A percentile compares a stretch with the other conserved stretches of the same genome.
phyloP scores from a whole-genome alignment of 305 asterid species.

The Plantago rigida region DNA sequence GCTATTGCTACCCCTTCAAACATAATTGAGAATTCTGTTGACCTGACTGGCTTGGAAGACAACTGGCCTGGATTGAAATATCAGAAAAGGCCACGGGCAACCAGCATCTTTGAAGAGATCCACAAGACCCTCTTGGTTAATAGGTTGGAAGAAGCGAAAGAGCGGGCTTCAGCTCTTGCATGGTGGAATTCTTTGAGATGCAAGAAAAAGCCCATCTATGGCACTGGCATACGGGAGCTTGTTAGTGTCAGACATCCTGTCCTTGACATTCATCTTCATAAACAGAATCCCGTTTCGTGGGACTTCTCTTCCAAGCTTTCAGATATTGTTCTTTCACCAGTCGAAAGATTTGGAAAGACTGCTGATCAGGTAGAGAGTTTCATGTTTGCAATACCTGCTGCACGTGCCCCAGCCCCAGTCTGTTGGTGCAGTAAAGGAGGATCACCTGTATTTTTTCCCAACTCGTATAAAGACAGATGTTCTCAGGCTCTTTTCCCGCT shows the following conservation, averaged over 20 bases:
- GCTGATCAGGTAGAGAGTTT: conserved; percentile 76
- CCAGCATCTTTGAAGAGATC: conserved; percentile 70
- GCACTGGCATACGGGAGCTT: conserved; percentile 66
- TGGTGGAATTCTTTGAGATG: conserved; percentile 98
- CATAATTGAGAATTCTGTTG: conserved; percentile 50
- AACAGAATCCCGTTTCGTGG: conserved; percentile 49
- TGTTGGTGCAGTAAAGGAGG: conserved; percentile 87
- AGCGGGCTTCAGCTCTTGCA: conserved; percentile 63
- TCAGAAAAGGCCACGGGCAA: conserved; percentile 40
- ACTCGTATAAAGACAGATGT: conserved; percentile 51
- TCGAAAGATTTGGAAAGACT: conserved; percentile 70
- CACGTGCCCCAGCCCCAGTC: conserved; percentile 88
- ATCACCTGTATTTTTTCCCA: conserved; percentile 54
- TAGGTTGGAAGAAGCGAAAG: conserved; percentile 71
- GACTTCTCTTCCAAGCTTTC: conserved; percentile 66
- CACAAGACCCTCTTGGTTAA: conserved; percentile 54
- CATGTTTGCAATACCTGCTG: conserved; percentile 99
- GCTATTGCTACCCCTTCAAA: conserved; percentile 79
- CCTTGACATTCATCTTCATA: conserved; percentile 43
- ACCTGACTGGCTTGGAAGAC: conserved; percentile 38
- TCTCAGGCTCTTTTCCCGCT: conserved; percentile 54
- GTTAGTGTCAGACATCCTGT: conserved; percentile 65
- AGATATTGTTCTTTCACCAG: conserved; percentile 71
- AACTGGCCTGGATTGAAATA: conserved; percentile 30
- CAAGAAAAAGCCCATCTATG: conserved; percentile 68